Evolutionary conservation across 2,329 filamentous ascomycete species (phyloP), one percentile per base, ranked within the genome.

Genomic region (Cytospora piceicola): DNA sequence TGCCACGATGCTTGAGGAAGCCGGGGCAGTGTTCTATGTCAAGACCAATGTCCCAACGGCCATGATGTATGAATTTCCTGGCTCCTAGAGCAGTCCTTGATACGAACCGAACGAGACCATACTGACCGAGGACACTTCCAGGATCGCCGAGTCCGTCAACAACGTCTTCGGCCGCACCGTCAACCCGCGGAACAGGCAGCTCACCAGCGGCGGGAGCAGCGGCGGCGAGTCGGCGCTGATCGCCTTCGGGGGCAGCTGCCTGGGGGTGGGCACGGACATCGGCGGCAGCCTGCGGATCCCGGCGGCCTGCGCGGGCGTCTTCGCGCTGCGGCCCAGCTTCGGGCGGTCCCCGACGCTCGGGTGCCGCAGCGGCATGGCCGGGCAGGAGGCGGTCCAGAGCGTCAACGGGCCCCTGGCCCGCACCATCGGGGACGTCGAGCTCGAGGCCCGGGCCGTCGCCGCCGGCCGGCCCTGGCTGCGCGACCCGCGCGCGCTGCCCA

Each of bases 201-300:
- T 86, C 3, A 90, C 87, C 0, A 83, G 83, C 27, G 89, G 89
- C 14, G 89, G 89, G 12, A 88, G 84, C 46, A 89, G 87, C 0
- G 89, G 89, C 3, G 89, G 89, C 54, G 89, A 91, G 72, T 83
- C 83, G 7, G 88, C 88, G 0, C 79, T 91, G 2, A 81, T 91
- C 42, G 77, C 79, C 0, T 82, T 90, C 65, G 73, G 74, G 9
- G 89, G 88, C 20, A 86, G 83, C 66, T 80, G 83, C 0, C 68
- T 90, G 0, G 89, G 89, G 12, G 79, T 90, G 0, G 88, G 87
- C 1, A 87, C 87, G 0, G 88, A 90, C 68, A 89, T 90, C 62
- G 79, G 82, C 0, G 86, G 86, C 17, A 85, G 82, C 14, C 72
- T 88, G 0, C 81, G 86, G 12, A 79, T 80, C 17, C 79, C 79